Evolutionary conservation across 176 grass and related monocot genomes (phyloP), one percentile per base, ranked within the genome.

Genomic region (Puccinellia tenuiflora): DNA sequence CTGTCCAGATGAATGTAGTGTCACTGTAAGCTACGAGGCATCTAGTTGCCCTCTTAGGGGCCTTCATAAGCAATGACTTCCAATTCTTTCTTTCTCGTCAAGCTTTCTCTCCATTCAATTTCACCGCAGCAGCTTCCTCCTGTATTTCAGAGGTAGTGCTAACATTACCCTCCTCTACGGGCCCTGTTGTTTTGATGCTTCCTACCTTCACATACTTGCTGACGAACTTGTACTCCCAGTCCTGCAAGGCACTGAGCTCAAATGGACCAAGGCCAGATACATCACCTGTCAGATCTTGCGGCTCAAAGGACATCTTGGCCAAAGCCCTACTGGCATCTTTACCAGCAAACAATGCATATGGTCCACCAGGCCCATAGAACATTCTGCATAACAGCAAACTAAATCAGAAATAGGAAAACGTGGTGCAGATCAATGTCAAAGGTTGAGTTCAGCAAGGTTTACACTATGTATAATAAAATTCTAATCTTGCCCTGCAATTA

Each of bases 351-450:
- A 90, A 68, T 5, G 79, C 91, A 48, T 98, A 95, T 40, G 96
- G 85, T 33, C 92, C 96, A 1, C 89, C 91, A 26, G 96, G 96
- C 74, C 96, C 96, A 78, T 98, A 93, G 75, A 98, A 98, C 93
- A 93, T 83, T 75, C 96, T 95, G 85, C 43, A 91, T 47, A 26
- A 81, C 54, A 21, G 61, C 33, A 88, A 48, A 81, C 67, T 12
- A 13, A 62, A 47, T 81, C 48, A 78, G 38, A 53, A 31, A 62
- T 26, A 75, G 3, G 37, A 30, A 30, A 94, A 68, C 24, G 0
- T 9, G 14, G 76, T 20, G 40, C 7, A 33, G 50, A 50, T 29
- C 14, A 43, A 43, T 52, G 20, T 71, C 34, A 54, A 73, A 50
- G 31, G 18, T 52, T 14, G 7, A 29, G 33, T 64, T 8, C 46